Evolutionary conservation across 257 asterid genomes (phyloP).

Genomic region (Jacaranda copaia): DNA sequence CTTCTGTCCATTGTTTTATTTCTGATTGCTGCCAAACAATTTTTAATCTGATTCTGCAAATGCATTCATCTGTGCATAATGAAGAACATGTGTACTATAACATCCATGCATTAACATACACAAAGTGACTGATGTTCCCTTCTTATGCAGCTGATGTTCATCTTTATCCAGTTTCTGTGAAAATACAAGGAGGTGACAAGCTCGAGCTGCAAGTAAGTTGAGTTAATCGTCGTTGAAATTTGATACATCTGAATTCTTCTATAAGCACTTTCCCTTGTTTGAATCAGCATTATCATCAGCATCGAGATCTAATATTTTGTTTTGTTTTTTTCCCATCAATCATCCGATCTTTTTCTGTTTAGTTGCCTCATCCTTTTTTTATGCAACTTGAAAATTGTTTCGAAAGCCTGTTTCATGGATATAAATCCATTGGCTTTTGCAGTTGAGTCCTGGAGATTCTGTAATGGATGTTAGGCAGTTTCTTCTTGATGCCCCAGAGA

Average conservation of each 20-base stretch:
- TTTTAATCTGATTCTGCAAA: not conserved
- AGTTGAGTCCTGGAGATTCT: slow-evolving; percentile 89
- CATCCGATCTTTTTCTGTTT: not conserved
- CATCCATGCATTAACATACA: not conserved
- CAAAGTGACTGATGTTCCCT: not conserved
- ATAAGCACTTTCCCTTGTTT: not conserved
- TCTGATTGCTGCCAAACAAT: slow-evolving; percentile 4
- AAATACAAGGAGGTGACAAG: slow-evolving; percentile 68
- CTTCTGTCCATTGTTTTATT: not conserved
- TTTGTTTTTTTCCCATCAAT: not conserved
- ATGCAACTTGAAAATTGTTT: slow-evolving; percentile 1
- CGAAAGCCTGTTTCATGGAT: slow-evolving; percentile 7
- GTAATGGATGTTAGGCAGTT: slow-evolving; percentile 87
- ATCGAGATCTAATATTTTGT: not conserved
- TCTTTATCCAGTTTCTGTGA: slow-evolving; percentile 74
- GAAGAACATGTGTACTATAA: not conserved
- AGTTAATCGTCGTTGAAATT: not conserved
- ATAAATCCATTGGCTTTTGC: slow-evolving; percentile 40
- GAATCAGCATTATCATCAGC: not conserved
- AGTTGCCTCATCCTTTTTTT: not conserved
- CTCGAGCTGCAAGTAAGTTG: slow-evolving; percentile 67
- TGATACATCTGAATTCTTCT: not conserved
- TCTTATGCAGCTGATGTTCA: slow-evolving; percentile 59
- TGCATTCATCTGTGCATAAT: not conserved
- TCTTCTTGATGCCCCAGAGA: slow-evolving; percentile 87